phyloP scores from a whole-genome alignment of 495 filamentous ascomycete species.

The Bryoglossum gracile region DNA sequence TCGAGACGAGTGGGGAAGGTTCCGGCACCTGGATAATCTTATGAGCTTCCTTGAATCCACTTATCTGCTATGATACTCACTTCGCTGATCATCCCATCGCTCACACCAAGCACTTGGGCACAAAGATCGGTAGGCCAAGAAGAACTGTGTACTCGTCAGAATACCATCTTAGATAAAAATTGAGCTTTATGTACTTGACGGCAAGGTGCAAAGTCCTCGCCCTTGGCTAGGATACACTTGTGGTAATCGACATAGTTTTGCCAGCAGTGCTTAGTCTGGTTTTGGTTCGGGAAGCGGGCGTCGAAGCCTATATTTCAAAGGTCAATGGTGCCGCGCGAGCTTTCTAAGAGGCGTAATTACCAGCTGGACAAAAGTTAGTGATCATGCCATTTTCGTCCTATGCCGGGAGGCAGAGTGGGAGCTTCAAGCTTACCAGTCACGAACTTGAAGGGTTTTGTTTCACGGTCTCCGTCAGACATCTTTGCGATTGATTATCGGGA shows the following conservation, averaged over 20 bases:
- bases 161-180: constrained; percentile 11
- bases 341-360: constrained; percentile 9
- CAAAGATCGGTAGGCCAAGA: constrained; percentile 88
- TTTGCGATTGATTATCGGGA: constrained; percentile 31
- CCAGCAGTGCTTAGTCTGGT: constrained; percentile 93
- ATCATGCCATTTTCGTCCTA: constrained; percentile 31
- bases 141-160: constrained; percentile 57
- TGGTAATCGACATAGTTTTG: constrained; percentile 99
- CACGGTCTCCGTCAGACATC: constrained; percentile 85
- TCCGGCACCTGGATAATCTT: constrained; percentile 59
- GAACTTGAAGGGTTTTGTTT: constrained; percentile 99
- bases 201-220: constrained; percentile 98
- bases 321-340: constrained; percentile 19
- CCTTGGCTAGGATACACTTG: constrained; percentile 98
- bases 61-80: constrained; percentile 45
- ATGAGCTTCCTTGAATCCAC: constrained; percentile 3
- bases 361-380: constrained; percentile 35
- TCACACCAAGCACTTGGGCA: constrained; percentile 93
- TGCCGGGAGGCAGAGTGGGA: neutral
- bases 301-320: constrained; percentile 68
- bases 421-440: constrained; percentile 74
- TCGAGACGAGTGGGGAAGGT: constrained; percentile 79
- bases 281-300: constrained; percentile 97
- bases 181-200: constrained; percentile 61
- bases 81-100: constrained; percentile 96